Evolutionary conservation across 1,284 basidiomycete species (phyloP), one percentile per base, ranked within the genome.

Genomic region (Austroboletus novae-zelandiae): DNA sequence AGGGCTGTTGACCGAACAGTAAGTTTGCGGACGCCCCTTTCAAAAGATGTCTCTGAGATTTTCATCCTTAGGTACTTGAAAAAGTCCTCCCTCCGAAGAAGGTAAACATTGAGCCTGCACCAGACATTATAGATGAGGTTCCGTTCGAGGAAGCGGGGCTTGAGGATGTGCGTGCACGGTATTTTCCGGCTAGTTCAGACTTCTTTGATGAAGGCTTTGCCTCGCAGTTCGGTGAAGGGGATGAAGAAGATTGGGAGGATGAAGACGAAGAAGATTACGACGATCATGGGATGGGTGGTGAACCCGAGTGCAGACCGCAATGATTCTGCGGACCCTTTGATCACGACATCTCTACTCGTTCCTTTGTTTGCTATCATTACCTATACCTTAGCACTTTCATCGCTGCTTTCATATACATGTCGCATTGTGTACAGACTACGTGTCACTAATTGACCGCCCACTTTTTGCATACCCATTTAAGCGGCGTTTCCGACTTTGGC

Each of bases 61-160:
- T 43, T 23, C 13, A 46, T 35, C 45, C 15, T 31, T 55, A 91
- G 89, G 77, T 79, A 11, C 74, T 92, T 34, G 75, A 74, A 57
- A 69, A 68, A 11, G 59, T 91, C n/a, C 75, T 92, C 40, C 91
- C 89, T 39, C 83, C 86, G 0, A 91, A 89, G 69, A 86, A 87
- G 63, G 64, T 67, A 17, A 84, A 89, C 53, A 74, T 90, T 43
- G 80, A 85, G 18, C 89, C 89, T 15, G 74, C 72, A 53, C 86
- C 89, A 10, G 80, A 76, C 50, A 72, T 86, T 50, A 81, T 91
- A 45, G 87, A 89, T 57, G 80, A 88, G 59, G 86, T 77, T 36
- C 70, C 76, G 51, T 90, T 81, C 66, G 89, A 88, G 69, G 84
- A 85, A 69, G 80, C 79, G 69, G 85, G 85, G 70, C 78, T 90